phyloP scores from a whole-genome alignment of 2,329 filamentous ascomycete genomes.

The Colletotrichum sidae region DNA sequence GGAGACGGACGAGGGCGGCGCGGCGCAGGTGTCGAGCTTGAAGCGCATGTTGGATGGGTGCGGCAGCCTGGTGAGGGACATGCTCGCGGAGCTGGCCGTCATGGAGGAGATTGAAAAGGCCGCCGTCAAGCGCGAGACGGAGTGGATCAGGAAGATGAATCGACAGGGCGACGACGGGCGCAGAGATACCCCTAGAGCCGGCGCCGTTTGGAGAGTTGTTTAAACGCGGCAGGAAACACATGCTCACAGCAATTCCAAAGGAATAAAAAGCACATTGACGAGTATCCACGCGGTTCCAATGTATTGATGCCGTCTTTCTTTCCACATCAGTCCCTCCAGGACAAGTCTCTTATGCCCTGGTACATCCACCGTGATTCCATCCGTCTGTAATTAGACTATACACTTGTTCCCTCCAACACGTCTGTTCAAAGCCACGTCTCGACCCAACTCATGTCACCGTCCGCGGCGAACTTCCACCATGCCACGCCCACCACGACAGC shows the following conservation, averaged over 20 bases:
- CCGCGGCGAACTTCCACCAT: constrained; percentile 29
- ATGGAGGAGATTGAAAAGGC: constrained; percentile 73
- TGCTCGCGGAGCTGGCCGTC: constrained; percentile 70
- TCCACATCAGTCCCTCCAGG: too few species aligned
- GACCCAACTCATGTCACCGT: constrained; percentile 26
- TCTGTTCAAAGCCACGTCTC: constrained; percentile 11
- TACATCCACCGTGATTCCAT: neutral
- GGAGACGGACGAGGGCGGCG: constrained; percentile 22
- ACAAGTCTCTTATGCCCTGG: too few species aligned
- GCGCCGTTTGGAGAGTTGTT: constrained; percentile 60
- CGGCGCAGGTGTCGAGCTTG: constrained; percentile 52
- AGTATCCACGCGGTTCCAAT: neutral
- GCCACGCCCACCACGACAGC: constrained; percentile 33
- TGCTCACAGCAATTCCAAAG: neutral
- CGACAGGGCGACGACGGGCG: constrained; percentile 49
- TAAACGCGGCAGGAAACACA: constrained; percentile 5
- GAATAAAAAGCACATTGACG: neutral
- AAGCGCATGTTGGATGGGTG: constrained; percentile 60
- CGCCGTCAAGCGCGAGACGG: constrained; percentile 65
- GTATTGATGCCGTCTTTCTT: too few species aligned
- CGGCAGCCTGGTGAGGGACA: constrained; percentile 63
- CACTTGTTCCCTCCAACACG: constrained; percentile 3
- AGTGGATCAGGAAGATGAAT: constrained; percentile 69
- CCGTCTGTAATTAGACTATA: constrained; percentile 11
- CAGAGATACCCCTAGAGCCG: constrained; percentile 50